A percentile compares a stretch with the other conserved stretches of the same genome.
These are phyloP conservation scores for Citrus medica DNA, from an alignment of 345 rosid species.

Conservation along the genomic window DNA sequence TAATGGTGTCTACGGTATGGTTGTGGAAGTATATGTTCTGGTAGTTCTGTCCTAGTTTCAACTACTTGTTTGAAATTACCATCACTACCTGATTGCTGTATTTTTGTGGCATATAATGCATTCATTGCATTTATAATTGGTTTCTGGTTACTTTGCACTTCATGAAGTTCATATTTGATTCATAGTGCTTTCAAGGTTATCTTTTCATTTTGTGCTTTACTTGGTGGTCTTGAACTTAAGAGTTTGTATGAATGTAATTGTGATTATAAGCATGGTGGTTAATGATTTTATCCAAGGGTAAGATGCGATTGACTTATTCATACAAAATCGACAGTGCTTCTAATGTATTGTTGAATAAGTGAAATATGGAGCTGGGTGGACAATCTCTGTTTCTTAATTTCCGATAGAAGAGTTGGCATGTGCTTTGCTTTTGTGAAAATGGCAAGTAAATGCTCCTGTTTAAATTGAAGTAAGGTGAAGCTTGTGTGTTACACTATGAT, in stretches of 20 bases:
- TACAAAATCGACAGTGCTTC: not conserved
- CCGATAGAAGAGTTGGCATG: not conserved
- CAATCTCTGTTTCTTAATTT: not conserved
- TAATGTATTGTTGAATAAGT: not conserved
- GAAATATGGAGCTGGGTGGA: not conserved
- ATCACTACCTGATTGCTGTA: not conserved
- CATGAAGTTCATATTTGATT: not conserved
- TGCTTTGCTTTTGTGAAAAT: not conserved
- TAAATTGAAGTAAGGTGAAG: no score
- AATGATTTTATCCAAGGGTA: not conserved
- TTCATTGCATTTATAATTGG: not conserved
- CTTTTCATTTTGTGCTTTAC: not conserved
- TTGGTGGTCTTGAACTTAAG: not conserved
- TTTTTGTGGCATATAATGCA: not conserved
- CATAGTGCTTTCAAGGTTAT: not conserved
- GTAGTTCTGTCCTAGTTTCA: not conserved
- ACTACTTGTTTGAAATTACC: not conserved
- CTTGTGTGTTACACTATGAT: no score
- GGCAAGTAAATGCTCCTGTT: no score
- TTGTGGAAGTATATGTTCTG: not conserved
- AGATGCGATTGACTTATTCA: no score
- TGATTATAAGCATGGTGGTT: not conserved
- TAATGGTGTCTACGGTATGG: not conserved
- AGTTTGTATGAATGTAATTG: not conserved
- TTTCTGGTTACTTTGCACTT: not conserved